Evolutionary conservation across 768 basidiomycete genomes (phyloP).

Genomic region (Cystobasidium ongulense): DNA sequence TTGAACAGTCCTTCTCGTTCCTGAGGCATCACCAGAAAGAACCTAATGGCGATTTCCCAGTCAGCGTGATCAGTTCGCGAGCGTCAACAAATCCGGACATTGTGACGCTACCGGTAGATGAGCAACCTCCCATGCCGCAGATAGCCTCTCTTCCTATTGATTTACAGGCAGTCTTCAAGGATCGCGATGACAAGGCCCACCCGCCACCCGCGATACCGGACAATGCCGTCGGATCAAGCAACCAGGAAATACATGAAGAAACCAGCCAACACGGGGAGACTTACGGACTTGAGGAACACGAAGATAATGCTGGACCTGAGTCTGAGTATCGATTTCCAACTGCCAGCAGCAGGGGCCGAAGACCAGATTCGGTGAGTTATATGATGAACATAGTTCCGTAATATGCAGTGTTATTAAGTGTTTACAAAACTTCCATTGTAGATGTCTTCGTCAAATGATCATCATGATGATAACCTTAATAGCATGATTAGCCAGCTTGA

Average conservation of each 20-base stretch:
- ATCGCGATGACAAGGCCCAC: not conserved
- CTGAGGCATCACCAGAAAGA: not conserved
- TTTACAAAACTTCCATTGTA: not conserved
- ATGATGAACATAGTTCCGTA: too few relatives aligned
- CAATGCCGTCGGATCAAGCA: not conserved
- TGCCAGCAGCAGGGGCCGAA: not conserved
- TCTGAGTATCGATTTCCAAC: not conserved
- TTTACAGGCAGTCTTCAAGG: not conserved
- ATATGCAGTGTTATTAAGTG: too few relatives aligned
- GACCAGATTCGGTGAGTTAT: not conserved
- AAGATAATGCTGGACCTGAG: not conserved
- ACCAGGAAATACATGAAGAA: not conserved
- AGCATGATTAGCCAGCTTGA: slow-evolving; percentile 24
- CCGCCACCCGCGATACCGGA: not conserved
- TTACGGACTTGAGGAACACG: not conserved
- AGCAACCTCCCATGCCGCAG: not conserved
- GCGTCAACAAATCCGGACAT: not conserved
- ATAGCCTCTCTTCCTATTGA: not conserved
- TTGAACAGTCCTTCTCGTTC: not conserved
- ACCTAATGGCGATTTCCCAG: not conserved
- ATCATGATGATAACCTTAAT: slow-evolving; percentile 12
- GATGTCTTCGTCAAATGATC: not conserved
- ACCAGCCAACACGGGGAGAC: not conserved
- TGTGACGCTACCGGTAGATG: not conserved
- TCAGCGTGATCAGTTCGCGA: slow-evolving; percentile 3